Evolutionary conservation across 2,329 filamentous ascomycete genomes (phyloP).

Genomic region (Apiospora kogelbergensis): DNA sequence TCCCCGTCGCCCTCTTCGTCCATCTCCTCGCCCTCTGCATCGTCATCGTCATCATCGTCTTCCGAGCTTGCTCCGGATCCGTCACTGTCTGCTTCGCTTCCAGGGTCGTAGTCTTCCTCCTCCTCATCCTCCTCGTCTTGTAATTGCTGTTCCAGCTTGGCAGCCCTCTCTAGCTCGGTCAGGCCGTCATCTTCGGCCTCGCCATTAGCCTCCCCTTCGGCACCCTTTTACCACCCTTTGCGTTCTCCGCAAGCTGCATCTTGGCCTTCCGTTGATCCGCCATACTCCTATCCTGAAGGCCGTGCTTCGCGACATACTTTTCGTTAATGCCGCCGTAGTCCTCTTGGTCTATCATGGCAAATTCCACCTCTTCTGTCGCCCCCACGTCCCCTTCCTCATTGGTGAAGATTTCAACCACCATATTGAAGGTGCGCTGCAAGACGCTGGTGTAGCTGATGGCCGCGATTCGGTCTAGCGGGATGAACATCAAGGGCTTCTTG

Average conservation of each 20-base stretch:
- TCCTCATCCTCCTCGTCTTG: conserved; percentile 62
- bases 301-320: conserved; percentile 59
- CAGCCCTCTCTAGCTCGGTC: conserved; percentile 48
- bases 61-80: conserved; percentile 53
- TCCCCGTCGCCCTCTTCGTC: conserved; percentile 24
- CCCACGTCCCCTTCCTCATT: conserved; percentile 39
- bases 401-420: conserved; percentile 60
- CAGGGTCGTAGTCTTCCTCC: conserved; percentile 67
- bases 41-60: conserved; percentile 50
- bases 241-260: conserved; percentile 60
- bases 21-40: conserved; percentile 40
- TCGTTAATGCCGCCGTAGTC: conserved; percentile 65
- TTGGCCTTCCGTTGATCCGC: conserved; percentile 67
- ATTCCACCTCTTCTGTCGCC: conserved; percentile 61
- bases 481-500: conserved; percentile 67
- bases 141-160: conserved; percentile 46
- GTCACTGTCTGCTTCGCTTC: conserved; percentile 59
- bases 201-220: conserved; percentile 39
- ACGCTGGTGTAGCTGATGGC: conserved; percentile 69
- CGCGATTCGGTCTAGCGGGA: conserved; percentile 59
- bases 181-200: conserved; percentile 37
- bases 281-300: conserved; percentile 67
- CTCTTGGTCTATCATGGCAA: conserved; percentile 69
- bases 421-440: conserved; percentile 67
- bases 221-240: conserved; percentile 46